Evolutionary conservation across 1,139 yeast genomes (phyloP), one percentile per base, ranked within the genome.

Genomic region (Protomyces inouyei): DNA sequence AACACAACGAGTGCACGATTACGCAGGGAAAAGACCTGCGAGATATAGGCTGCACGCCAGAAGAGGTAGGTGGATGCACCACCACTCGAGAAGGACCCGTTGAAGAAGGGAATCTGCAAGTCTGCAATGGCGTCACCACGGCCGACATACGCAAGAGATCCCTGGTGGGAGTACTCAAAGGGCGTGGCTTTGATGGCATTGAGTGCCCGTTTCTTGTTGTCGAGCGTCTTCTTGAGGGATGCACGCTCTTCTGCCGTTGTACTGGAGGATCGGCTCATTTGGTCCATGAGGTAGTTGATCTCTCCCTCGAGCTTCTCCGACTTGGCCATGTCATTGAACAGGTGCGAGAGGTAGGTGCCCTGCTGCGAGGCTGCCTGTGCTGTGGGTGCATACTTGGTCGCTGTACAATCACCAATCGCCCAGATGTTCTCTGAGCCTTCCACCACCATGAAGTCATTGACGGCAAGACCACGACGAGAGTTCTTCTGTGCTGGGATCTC

Each of bases 281-380:
- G 52, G 67, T 77, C 75, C 73, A 81, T 79, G 54, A 79, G 76
- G 55, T 71, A 71, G 60, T 71, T 68, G 55, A 79, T 70, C 63
- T 77, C 80, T 52, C 76, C 76, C 72, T 86, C 81, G 68, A 86
- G 76, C 56, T 83, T 79, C 69, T 87, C 91, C 67, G 88, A 82
- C 70, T 84, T 83, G 72, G 90, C 86, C 71, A 87, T 78, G 72
- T 81, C 84, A 76, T 83, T 82, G 76, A 92, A 87, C 69, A 84
- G 83, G 48, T 80, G 79, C 60, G 93, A 95, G 71, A 92, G 83
- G 77, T 84, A 92, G 68, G 82, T 81, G 73, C 97, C 97, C 78
- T 91, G 93, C 80, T 92, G 97, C 79, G 90, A 86, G 55, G 98
- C 98, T 67, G 91, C 97, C 81, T 92, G 97, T 57, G 97, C 98